Percentiles rank a stretch among this genome's conserved stretches.
Conservation (phyloP, 2,329 filamentous ascomycete species). For the Shiraia bambusicola region DNA sequence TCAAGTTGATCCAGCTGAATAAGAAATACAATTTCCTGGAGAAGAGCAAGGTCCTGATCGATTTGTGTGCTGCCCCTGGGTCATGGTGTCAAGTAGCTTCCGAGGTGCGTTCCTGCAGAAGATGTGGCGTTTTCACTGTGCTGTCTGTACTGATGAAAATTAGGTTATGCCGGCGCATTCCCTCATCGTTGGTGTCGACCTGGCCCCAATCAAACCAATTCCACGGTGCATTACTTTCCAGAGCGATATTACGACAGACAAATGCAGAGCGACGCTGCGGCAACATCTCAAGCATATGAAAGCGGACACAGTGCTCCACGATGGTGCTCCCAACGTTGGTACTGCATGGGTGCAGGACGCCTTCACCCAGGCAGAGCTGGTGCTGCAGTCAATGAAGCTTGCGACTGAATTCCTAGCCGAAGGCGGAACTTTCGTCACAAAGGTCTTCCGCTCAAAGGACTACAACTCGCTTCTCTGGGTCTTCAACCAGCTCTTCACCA, state of each 20-base stretch:
- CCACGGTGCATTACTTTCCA: conserved; percentile 93
- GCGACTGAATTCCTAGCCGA: conserved; percentile 84
- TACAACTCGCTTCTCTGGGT: conserved; percentile 97
- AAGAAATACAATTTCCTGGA: conserved; percentile 99
- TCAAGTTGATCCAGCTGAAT: conserved; percentile 97
- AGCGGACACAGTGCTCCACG: conserved; percentile 91
- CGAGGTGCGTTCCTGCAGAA: conserved; percentile 66
- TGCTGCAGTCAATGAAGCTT: conserved; percentile 85
- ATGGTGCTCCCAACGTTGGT: conserved; percentile 97
- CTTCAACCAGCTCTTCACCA: conserved; percentile 92
- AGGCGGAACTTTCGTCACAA: conserved; percentile 89
- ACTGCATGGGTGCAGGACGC: conserved; percentile 98
- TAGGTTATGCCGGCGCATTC: conserved; percentile 81
- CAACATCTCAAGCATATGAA: conserved; percentile 94
- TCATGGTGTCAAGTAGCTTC: conserved; percentile 66
- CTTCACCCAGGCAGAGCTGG: conserved; percentile 94
- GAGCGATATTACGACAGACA: conserved; percentile 96
- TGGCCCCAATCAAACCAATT: conserved; percentile 93
- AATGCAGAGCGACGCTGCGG: conserved; percentile 86
- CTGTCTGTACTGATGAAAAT: conserved; percentile 4
- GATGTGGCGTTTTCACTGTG: neutral
- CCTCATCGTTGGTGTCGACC: conserved; percentile 91
- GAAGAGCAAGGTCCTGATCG: conserved; percentile 91
- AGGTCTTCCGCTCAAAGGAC: conserved; percentile 95
- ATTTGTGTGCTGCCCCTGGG: conserved; percentile 96